phyloP scores from a whole-genome alignment of 306 rosid species.

The Cucumis melo region DNA sequence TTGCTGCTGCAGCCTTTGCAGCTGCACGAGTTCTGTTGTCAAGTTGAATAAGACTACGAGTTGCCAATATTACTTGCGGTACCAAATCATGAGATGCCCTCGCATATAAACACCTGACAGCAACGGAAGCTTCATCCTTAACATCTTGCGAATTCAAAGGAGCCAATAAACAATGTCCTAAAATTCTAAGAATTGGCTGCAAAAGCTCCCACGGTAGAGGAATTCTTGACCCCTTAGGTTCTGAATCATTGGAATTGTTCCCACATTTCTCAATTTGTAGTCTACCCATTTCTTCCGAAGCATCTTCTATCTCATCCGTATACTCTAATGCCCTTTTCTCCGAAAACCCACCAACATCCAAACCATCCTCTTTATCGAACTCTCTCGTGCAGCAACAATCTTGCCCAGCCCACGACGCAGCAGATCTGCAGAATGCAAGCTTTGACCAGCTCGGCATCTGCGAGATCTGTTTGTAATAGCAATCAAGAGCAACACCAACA shows the following conservation, averaged over 20 bases:
- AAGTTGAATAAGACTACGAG: slow-evolving; percentile 81
- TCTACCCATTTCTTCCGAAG: slow-evolving; percentile 26
- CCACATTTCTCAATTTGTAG: slow-evolving; percentile 27
- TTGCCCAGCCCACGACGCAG: slow-evolving; percentile 73
- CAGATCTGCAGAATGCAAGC: slow-evolving; percentile 57
- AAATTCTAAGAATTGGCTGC: slow-evolving; percentile 67
- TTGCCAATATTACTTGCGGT: slow-evolving; percentile 80
- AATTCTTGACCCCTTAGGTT: slow-evolving; percentile 43
- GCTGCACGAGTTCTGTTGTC: slow-evolving; percentile 47
- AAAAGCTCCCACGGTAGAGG: slow-evolving; percentile 94
- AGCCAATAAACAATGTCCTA: slow-evolving; percentile 84
- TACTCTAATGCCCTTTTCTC: slow-evolving; percentile 14
- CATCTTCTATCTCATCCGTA: slow-evolving; percentile 27
- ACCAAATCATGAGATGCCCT: slow-evolving; percentile 84
- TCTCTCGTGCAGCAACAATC: slow-evolving; percentile 54
- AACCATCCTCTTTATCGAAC: slow-evolving; percentile 21
- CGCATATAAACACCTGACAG: slow-evolving; percentile 58
- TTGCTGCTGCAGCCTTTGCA: slow-evolving; percentile 23
- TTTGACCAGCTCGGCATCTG: slow-evolving; percentile 97
- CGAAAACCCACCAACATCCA: slow-evolving; percentile 14
- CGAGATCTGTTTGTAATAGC: slow-evolving; percentile 78
- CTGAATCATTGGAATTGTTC: slow-evolving; percentile 7
- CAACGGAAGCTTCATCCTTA: slow-evolving; percentile 52
- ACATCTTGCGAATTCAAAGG: slow-evolving; percentile 72
- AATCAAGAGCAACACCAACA: slow-evolving; percentile 69